These are phyloP conservation scores for Boechera stricta DNA, from an alignment of 345 rosid genomes.

Conservation along the genomic window DNA sequence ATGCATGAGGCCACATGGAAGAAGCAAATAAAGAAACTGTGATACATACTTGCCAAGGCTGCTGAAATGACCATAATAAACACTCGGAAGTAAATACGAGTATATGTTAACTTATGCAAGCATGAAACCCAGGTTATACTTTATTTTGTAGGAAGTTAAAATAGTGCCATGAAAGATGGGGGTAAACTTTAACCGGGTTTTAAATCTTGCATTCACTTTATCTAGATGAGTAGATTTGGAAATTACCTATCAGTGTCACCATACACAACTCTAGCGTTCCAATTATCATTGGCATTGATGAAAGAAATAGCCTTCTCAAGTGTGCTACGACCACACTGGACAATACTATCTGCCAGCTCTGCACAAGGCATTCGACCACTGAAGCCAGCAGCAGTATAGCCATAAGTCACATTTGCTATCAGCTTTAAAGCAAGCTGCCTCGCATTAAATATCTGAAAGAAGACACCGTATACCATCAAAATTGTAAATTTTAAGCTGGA, in stretches of 20 bases:
- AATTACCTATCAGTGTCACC: conserved; percentile 95
- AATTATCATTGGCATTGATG: conserved; percentile 72
- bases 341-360: conserved; percentile 98
- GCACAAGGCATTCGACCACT: conserved; percentile 99
- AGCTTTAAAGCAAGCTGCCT: conserved; percentile 98
- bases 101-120: conserved; percentile 1
- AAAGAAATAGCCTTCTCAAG: conserved; percentile 87
- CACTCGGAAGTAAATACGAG: not conserved
- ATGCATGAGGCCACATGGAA: conserved; percentile 36
- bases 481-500: not conserved
- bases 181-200: not conserved
- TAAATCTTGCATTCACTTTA: conserved; percentile 14
- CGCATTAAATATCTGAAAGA: conserved; percentile 90
- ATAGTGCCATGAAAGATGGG: conserved; percentile 4
- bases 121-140: not conserved
- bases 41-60: conserved; percentile 15
- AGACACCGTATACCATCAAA: conserved; percentile 27
- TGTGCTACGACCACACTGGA: conserved; percentile 96
- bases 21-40: conserved; percentile 8
- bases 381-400: conserved; percentile 98
- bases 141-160: conserved; percentile 16
- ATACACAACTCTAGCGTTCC: conserved; percentile 89
- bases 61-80: conserved; percentile 9
- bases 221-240: conserved; percentile 17
- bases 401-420: conserved; percentile 97